Percentiles rank a stretch among this genome's conserved stretches.
Evolutionary conservation across 2,329 filamentous ascomycete species (phyloP).

Genomic region (Gnomoniopsis smithogilvyi): DNA sequence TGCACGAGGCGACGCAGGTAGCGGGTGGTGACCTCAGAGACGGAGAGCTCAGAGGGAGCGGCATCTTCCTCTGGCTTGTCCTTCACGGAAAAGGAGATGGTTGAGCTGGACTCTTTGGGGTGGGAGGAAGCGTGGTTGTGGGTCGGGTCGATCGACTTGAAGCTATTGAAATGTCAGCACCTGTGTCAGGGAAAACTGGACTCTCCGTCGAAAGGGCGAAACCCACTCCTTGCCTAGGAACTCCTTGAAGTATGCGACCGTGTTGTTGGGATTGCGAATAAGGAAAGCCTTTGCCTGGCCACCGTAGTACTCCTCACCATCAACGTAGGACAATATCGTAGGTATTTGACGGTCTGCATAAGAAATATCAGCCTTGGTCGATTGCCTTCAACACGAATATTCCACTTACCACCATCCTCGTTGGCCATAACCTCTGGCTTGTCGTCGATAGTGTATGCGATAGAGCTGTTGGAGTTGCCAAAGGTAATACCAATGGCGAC

Average conservation of each 20-base stretch:
- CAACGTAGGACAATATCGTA: slow-evolving; percentile 88
- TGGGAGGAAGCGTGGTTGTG: slow-evolving; percentile 93
- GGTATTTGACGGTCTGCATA: slow-evolving; percentile 88
- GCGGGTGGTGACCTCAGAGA: slow-evolving; percentile 79
- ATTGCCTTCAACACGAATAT: background rate
- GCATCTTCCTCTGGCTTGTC: slow-evolving; percentile 65
- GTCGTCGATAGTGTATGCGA: slow-evolving; percentile 89
- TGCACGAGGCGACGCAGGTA: slow-evolving; percentile 78
- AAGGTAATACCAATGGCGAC: slow-evolving; percentile 92
- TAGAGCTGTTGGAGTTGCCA: slow-evolving; percentile 97
- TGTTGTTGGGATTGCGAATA: slow-evolving; percentile 88
- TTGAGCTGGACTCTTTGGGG: slow-evolving; percentile 69
- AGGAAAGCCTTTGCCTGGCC: slow-evolving; percentile 93
- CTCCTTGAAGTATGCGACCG: slow-evolving; percentile 92
- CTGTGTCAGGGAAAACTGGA: background rate
- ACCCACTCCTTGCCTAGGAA: slow-evolving; percentile 89
- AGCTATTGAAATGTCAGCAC: slow-evolving; percentile 43
- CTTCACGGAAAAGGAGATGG: slow-evolving; percentile 77
- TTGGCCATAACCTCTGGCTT: slow-evolving; percentile 98
- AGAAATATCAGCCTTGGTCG: background rate
- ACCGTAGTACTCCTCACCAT: slow-evolving; percentile 95
- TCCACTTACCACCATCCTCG: slow-evolving; percentile 83
- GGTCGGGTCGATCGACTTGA: slow-evolving; percentile 94
- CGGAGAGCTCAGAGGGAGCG: slow-evolving; percentile 63
- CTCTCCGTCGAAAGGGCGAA: background rate